phyloP scores from a whole-genome alignment of 805 yeast species.

The Clavispora phyllophila region DNA sequence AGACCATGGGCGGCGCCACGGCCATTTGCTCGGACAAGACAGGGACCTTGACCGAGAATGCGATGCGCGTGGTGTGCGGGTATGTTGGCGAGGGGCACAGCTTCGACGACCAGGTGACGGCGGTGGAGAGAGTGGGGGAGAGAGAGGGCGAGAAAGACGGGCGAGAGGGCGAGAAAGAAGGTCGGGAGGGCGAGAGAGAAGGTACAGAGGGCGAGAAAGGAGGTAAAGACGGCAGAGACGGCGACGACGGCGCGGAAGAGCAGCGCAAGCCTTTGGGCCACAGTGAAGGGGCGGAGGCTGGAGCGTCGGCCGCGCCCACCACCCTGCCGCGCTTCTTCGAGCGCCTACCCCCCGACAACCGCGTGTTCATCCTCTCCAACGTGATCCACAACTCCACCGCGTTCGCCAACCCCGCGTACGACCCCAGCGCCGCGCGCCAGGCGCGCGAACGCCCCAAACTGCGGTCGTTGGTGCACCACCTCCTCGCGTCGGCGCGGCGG shows the following conservation, averaged over 20 bases:
- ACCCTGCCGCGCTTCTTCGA: background rate
- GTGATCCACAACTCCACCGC: slow-evolving; percentile 83
- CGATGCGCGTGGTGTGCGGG: slow-evolving; percentile 85
- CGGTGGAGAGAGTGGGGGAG: no score
- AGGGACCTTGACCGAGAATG: slow-evolving; percentile 92
- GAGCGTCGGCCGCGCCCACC: no score
- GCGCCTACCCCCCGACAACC: slow-evolving; percentile 18
- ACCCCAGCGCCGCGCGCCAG: slow-evolving; percentile 24
- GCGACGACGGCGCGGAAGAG: no score
- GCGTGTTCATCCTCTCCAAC: slow-evolving; percentile 41
- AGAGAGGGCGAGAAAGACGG: no score
- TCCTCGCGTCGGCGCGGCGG: slow-evolving; percentile 13
- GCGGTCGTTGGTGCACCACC: slow-evolving; percentile 23
- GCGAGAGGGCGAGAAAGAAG: no score
- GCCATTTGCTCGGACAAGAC: slow-evolving; percentile 97
- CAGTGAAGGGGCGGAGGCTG: no score
- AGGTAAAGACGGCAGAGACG: no score
- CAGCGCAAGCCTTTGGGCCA: no score
- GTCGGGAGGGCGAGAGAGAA: no score
- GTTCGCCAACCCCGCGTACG: slow-evolving; percentile 60
- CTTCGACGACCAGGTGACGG: slow-evolving; percentile 45
- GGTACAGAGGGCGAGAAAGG: no score
- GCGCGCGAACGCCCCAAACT: slow-evolving; percentile 26
- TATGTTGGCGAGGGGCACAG: slow-evolving; percentile 17
- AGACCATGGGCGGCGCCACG: slow-evolving; percentile 98